Evolutionary conservation across 2,329 filamentous ascomycete species (phyloP).

Genomic region (Leptographium radiaticola): DNA sequence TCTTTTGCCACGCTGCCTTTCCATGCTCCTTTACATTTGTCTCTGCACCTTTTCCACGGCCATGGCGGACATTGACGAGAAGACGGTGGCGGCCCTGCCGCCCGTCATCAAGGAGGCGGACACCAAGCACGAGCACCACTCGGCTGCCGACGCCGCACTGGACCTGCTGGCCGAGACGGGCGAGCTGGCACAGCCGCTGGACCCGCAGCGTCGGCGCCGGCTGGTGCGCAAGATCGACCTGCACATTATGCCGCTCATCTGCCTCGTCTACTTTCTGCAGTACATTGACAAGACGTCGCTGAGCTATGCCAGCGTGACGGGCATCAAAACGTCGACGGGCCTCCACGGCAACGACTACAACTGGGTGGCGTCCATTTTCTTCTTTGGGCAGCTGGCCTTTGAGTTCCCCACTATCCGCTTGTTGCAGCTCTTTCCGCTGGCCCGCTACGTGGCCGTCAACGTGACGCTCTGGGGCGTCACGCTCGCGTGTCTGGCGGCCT

Average conservation of each 20-base stretch:
- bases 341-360: constrained; percentile 5
- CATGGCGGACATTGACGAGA: too few species aligned
- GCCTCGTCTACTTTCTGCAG: constrained; percentile 7
- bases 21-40: too few species aligned
- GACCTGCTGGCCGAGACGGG: background rate
- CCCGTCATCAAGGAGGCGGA: too few species aligned
- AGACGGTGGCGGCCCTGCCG: background rate
- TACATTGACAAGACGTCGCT: constrained; percentile 8
- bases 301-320: constrained; percentile 5
- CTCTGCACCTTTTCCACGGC: background rate
- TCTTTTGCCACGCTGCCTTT: too few species aligned
- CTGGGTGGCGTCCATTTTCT: constrained; percentile 5
- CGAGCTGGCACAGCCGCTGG: background rate
- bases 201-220: background rate
- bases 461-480: constrained; percentile 6
- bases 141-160: background rate
- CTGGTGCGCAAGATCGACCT: constrained; percentile 5
- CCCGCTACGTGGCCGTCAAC: constrained; percentile 3
- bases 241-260: constrained; percentile 9
- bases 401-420: constrained; percentile 5
- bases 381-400: constrained; percentile 5
- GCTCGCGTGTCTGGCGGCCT: constrained; percentile 3
- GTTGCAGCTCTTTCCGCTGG: constrained; percentile 4
- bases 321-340: background rate
- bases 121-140: background rate